Percentiles rank a stretch among this genome's conserved stretches.
These are phyloP conservation scores for Chalciporus chontae DNA, from an alignment of 768 basidiomycete genomes.

Conservation along the genomic window DNA sequence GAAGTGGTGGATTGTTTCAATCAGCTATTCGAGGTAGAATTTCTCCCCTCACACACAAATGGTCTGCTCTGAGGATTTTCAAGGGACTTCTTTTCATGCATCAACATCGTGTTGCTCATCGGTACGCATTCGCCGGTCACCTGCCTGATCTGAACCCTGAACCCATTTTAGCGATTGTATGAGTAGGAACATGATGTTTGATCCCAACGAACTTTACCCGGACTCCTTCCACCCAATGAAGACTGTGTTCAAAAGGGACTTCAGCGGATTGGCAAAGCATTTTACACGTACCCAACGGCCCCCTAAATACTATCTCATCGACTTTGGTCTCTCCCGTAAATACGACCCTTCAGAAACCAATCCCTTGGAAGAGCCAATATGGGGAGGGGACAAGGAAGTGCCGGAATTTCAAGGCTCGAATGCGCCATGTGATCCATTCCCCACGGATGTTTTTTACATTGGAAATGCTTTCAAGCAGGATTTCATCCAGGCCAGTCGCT, in stretches of 20 bases:
- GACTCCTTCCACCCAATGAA: conserved; percentile 24
- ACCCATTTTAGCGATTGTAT: conserved; percentile 21
- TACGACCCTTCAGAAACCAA: conserved; percentile 25
- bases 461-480: conserved; percentile 34
- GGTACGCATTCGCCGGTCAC: neutral
- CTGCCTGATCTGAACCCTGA: no score
- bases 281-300: conserved; percentile 28
- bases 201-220: conserved; percentile 20
- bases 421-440: conserved; percentile 33
- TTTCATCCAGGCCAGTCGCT: conserved; percentile 26
- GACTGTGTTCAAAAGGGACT: conserved; percentile 11
- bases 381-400: conserved; percentile 39
- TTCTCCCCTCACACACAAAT: no score
- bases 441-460: conserved; percentile 40
- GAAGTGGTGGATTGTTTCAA: conserved; percentile 30
- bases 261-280: conserved; percentile 16
- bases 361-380: conserved; percentile 26
- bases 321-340: conserved; percentile 32
- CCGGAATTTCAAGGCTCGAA: conserved; percentile 31
- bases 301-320: conserved; percentile 8
- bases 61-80: neutral
- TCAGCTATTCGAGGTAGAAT: conserved; percentile 27
- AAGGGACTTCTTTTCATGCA: conserved; percentile 25
- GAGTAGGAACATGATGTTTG: conserved; percentile 31
- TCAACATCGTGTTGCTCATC: conserved; percentile 12